A percentile compares a stretch with the other conserved stretches of the same genome.
These are phyloP conservation scores for Lagenidium giganteum DNA, from an alignment of 352 stramenopile species.

Conservation along the genomic window DNA sequence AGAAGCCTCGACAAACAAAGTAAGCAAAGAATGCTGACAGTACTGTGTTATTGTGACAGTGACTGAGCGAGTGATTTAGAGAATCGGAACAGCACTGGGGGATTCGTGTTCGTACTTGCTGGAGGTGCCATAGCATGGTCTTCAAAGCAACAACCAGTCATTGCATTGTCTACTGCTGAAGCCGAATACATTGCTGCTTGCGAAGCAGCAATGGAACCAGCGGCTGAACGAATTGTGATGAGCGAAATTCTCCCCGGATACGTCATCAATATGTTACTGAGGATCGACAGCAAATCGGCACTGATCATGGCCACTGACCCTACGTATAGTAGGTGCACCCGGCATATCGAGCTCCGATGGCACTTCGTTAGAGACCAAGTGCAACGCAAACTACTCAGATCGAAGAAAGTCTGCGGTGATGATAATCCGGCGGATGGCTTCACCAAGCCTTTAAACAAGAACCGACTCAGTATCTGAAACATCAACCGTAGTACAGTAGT, in stretches of 20 bases:
- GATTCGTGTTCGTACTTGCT: constrained; percentile 5
- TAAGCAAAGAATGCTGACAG: too few relatives aligned
- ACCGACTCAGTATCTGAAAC: too few relatives aligned
- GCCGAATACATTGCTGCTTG: constrained; percentile 16
- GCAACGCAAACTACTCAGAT: neutral
- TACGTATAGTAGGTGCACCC: constrained; percentile 1
- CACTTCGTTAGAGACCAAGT: constrained; percentile 14
- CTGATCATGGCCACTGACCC: constrained; percentile 11
- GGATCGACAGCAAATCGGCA: constrained; percentile 16
- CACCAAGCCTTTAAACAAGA: too few relatives aligned
- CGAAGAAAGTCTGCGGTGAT: constrained; percentile 4
- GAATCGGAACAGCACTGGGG: constrained; percentile 4
- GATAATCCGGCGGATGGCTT: constrained; percentile 6
- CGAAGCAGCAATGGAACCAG: constrained; percentile 10
- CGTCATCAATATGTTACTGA: neutral
- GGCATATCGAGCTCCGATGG: constrained; percentile 12
- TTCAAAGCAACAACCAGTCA: constrained; percentile 7
- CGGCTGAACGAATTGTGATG: constrained; percentile 1
- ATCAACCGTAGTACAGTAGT: too few relatives aligned
- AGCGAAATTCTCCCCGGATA: constrained; percentile 5
- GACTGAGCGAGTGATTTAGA: constrained; percentile 3
- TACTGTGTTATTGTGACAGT: neutral
- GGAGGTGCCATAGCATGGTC: constrained; percentile 7
- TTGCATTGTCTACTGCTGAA: constrained; percentile 12
- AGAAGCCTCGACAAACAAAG: too few relatives aligned